Evolutionary conservation across 108 stramenopile species (phyloP).

Genomic region (Fragilariopsis cylindrus): DNA sequence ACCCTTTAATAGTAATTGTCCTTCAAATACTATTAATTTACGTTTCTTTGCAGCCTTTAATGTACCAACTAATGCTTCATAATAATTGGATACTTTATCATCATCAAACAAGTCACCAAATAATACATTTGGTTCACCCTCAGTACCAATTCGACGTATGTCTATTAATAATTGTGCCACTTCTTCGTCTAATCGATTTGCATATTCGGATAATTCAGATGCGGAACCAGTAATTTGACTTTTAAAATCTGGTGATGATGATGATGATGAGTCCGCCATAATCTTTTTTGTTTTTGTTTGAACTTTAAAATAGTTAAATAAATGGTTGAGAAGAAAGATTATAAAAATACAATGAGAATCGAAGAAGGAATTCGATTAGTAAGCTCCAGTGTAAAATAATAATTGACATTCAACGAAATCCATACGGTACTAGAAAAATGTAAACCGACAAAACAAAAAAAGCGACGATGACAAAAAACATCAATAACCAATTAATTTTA

Average conservation of each 20-base stretch:
- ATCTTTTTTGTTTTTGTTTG: no score
- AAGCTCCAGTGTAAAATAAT: no score
- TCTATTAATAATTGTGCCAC: constrained; percentile 55
- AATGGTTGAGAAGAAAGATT: no score
- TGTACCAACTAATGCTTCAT: constrained; percentile 87
- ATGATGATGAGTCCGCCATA: neutral
- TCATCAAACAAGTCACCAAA: constrained; percentile 87
- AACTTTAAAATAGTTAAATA: no score
- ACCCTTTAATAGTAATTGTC: constrained; percentile 85
- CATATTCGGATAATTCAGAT: constrained; percentile 33
- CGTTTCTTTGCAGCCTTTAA: constrained; percentile 82
- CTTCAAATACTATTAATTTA: constrained; percentile 77
- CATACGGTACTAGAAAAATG: no score
- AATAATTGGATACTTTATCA: constrained; percentile 77
- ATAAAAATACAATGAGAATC: no score
- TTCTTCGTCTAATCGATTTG: constrained; percentile 56
- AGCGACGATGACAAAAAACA: no score
- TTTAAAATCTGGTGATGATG: constrained; percentile 17
- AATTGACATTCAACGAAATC: no score
- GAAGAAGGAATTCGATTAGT: no score
- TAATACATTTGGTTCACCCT: constrained; percentile 50
- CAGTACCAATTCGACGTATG: constrained; percentile 53
- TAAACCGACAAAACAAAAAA: no score
- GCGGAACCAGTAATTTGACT: constrained; percentile 19
- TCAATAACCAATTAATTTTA: no score